Evolutionary conservation across 2,329 filamentous ascomycete species (phyloP).

Genomic region (Clonostachys byssicola): DNA sequence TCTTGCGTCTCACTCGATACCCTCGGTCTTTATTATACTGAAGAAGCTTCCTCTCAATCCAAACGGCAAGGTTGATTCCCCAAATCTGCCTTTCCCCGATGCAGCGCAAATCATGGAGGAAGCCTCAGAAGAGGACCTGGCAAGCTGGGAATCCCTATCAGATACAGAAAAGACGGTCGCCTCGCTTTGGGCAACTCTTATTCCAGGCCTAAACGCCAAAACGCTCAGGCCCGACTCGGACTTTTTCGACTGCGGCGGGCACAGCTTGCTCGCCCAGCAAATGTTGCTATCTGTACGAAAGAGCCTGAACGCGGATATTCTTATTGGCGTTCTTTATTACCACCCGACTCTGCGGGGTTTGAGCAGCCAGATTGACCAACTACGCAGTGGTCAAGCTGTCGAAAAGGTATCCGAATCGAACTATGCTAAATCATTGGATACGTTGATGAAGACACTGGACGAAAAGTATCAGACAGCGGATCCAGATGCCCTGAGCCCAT

Average conservation of each 20-base stretch:
- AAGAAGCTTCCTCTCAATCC: slow-evolving; percentile 63
- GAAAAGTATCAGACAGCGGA: slow-evolving; percentile 20
- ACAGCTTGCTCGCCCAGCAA: slow-evolving; percentile 58
- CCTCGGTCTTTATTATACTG: slow-evolving; percentile 24
- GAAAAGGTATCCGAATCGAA: slow-evolving; percentile 41
- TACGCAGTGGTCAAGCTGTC: slow-evolving; percentile 14
- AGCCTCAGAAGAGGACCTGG: slow-evolving; percentile 10
- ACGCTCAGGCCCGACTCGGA: slow-evolving; percentile 38
- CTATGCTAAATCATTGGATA: slow-evolving; percentile 47
- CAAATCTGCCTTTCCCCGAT: slow-evolving; percentile 76
- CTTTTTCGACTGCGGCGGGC: slow-evolving; percentile 33
- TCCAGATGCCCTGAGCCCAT: slow-evolving; percentile 23
- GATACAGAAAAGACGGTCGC: slow-evolving; percentile 32
- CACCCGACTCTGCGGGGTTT: slow-evolving; percentile 19
- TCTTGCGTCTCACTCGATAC: slow-evolving; percentile 25
- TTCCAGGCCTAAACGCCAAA: slow-evolving; percentile 62
- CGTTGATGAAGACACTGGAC: slow-evolving; percentile 46
- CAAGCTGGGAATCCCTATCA: slow-evolving; percentile 46
- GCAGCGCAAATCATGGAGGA: slow-evolving; percentile 54
- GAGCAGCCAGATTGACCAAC: slow-evolving; percentile 20
- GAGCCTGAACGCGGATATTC: slow-evolving; percentile 16
- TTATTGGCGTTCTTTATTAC: slow-evolving; percentile 22
- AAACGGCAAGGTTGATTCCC: slow-evolving; percentile 77
- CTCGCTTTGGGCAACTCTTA: slow-evolving; percentile 68
- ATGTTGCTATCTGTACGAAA: slow-evolving; percentile 60